Base-by-base conservation (phyloP, 192 early-diverging fungal genomes). In the Umbelopsis isabellina region DNA sequence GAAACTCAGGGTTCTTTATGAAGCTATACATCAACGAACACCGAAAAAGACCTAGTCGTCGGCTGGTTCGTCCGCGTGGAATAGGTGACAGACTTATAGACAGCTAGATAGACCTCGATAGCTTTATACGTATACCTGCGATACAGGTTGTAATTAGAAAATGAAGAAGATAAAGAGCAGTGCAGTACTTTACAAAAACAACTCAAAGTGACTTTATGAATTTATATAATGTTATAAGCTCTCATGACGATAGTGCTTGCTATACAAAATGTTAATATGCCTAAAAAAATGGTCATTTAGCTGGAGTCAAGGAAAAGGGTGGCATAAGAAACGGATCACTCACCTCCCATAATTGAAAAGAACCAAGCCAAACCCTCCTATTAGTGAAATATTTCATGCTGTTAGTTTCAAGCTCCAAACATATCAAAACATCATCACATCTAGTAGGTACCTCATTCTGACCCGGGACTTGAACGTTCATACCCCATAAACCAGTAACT, bases 401-500 rank as follows among this genome's bases (percentile, higher is more conserved):
- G 33, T 61, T 25, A 27, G 15, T 61, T 3, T 11, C 1, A 0
- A 7, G 18, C 16, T 18, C 16, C 13, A 0, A 61, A 15, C 27
- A 11, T 33, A 35, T 23, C 27, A 35, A 61, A 5, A 27, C 6
- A 41, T 10, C 6, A 41, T 41, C 37, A 41, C 37, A 41, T 18
- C 30, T 61, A 33, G 23, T 12, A 44, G n/a, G 48, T 65, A 66
- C 65, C 55, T 72, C 49, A 35, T 55, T 46, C 75, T 91, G 86
- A 11, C 84, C 79, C 41, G 90, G 90, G 2, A 91, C 87, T 5
- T 76, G 65, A 0, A 91, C 80, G 71, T 91, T 90, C 87, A 86
- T 86, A 44, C 88, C 88, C 79, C 86, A 91, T 15, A 86, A 72
- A 79, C 88, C 84, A 10, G 88, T 82, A 3, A 87, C 73, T 33